Base-by-base conservation (phyloP, 768 basidiomycete genomes). In the Termitomyces sp. region DNA sequence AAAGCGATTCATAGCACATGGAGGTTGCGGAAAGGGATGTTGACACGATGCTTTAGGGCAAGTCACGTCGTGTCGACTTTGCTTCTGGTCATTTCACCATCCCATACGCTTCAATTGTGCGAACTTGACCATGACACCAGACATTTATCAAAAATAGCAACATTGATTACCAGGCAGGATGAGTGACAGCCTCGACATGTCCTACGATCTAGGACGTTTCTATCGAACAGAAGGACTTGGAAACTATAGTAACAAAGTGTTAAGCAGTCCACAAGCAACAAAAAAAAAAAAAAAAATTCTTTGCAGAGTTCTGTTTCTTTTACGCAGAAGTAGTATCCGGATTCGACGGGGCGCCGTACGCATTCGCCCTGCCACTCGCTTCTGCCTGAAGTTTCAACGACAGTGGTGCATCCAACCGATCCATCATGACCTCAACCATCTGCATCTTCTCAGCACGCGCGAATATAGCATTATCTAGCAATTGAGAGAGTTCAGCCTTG, bases 1-100 rank as follows among this genome's bases (percentile, higher is more conserved):
- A 59, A 59, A 54, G 53, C 28, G 36, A 10, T 49, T 59, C 48
- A 57, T 57, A 44, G 41, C 50, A 40, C 38, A 57, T 57, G 38
- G 48, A 57, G 20, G 35, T 48, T 30, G 40, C 20, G n/a, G 30
- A 9, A 44, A 4, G 20, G 9, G 5, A n/a, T 58, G 7, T 35
- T 35, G 57, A 51, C 9, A 51, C 9, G n/a, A 36, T 28, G 56
- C 32, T 57, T 36, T 47, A 56, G 55, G 56, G 48, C 56, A 49
- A 41, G 56, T 57, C 56, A 43, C 3, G 35, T 57, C 56, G 36
- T 9, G 48, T 23, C 14, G 28, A 1, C 41, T 43, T 6, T 41
- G 7, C 40, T 41, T 20, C n/a, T 7, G 40, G n/a, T 10, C 9
- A 20, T 41, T 18, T 41, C 18, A 18, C 40, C 9, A n/a, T 23